Percentiles rank a stretch among this genome's conserved stretches.
Conservation (phyloP, 2,329 filamentous ascomycete genomes). For the Clonostachys rosea region DNA sequence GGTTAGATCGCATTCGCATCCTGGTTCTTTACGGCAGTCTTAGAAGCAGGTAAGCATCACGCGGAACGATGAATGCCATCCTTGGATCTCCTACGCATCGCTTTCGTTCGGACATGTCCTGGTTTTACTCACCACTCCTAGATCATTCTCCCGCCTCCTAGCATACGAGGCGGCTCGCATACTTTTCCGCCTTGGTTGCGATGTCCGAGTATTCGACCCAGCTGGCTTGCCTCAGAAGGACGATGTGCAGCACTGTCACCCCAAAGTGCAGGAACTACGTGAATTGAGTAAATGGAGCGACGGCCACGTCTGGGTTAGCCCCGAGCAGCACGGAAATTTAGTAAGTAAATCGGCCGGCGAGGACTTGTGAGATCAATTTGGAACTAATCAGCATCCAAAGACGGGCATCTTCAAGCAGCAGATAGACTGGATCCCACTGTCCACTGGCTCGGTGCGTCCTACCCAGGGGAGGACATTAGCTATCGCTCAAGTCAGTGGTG, state of each 20-base stretch:
- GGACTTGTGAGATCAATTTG: background rate
- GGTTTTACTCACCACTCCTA: background rate
- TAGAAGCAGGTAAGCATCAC: slow-evolving; percentile 23
- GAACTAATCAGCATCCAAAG: slow-evolving; percentile 15
- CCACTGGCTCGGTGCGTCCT: slow-evolving; percentile 55
- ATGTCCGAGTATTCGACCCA: slow-evolving; percentile 60
- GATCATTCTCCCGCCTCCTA: slow-evolving; percentile 56
- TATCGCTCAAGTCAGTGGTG: slow-evolving; percentile 58
- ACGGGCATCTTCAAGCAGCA: slow-evolving; percentile 67
- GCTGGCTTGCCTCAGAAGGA: slow-evolving; percentile 58
- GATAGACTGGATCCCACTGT: slow-evolving; percentile 66
- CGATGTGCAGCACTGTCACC: slow-evolving; percentile 49
- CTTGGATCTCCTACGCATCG: no score
- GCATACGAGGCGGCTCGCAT: slow-evolving; percentile 57
- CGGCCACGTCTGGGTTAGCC: slow-evolving; percentile 61
- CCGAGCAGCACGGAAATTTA: slow-evolving; percentile 63
- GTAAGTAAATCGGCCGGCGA: slow-evolving; percentile 19
- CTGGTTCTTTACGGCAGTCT: slow-evolving; percentile 59
- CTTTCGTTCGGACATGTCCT: no score
- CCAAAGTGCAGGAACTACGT: slow-evolving; percentile 59
- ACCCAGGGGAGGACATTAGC: slow-evolving; percentile 62
- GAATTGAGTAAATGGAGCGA: slow-evolving; percentile 60
- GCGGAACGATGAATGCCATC: no score
- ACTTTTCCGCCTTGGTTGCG: slow-evolving; percentile 59
- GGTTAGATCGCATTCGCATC: slow-evolving; percentile 38